Percentiles rank a stretch among this genome's conserved stretches.
phyloP scores from a whole-genome alignment of 306 rosid genomes.

The Cyamopsis tetragonoloba region DNA sequence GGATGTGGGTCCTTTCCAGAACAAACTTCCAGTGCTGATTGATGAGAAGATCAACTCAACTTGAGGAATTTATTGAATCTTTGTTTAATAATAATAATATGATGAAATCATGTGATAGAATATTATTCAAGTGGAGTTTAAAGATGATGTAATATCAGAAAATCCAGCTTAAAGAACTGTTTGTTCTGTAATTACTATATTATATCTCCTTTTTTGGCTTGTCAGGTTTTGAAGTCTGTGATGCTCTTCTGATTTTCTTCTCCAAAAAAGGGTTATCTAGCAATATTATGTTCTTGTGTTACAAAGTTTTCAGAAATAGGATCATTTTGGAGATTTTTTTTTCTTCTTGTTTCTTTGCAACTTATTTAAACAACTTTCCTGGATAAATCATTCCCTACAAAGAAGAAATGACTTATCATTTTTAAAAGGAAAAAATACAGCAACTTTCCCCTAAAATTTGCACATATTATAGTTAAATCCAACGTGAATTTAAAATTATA shows the following conservation, averaged over 20 bases:
- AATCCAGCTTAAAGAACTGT: constrained; percentile 3
- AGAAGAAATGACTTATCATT: no score
- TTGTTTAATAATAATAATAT: not conserved
- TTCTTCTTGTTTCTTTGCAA: not conserved
- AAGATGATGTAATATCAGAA: not conserved
- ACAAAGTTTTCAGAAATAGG: not conserved
- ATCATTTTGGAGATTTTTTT: not conserved
- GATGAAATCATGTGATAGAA: not conserved
- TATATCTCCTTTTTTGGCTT: not conserved
- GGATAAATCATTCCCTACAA: not conserved
- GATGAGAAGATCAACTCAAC: constrained; percentile 34
- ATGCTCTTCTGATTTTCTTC: constrained; percentile 10
- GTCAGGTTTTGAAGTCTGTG: not conserved
- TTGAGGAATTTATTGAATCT: constrained; percentile 9
- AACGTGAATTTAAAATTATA: no score
- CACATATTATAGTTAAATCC: no score
- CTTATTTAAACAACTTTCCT: not conserved
- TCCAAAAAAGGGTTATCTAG: not conserved
- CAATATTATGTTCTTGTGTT: not conserved
- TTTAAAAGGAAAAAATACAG: no score
- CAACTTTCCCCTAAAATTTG: no score
- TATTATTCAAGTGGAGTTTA: not conserved
- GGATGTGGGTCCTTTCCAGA: constrained; percentile 39
- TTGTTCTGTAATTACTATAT: not conserved
- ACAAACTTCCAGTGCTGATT: constrained; percentile 21